Evolutionary conservation across 805 yeast genomes (phyloP), one percentile per base, ranked within the genome.

Genomic region (Starmerella kuoi): DNA sequence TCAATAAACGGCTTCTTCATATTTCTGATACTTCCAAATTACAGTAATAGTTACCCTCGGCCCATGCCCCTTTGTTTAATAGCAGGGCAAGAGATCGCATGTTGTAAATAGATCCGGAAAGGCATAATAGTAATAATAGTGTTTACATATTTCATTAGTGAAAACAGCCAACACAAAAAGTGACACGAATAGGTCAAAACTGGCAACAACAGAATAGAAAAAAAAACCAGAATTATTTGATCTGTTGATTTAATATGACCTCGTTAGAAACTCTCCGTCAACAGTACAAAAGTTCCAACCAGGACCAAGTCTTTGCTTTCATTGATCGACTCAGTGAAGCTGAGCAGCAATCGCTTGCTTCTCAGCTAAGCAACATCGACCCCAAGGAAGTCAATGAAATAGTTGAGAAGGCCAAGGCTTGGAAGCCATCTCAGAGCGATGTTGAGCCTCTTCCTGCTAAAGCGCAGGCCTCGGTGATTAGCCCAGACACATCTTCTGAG

Each of bases 271-370:
- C 26, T 6, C 26, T 52, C 14, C 39, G 41, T 7, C 41, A 42
- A 1, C 59, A 53, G 12, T 55, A 60, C 33, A 56, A 58, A 24
- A 48, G 45, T 2, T 64, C 62, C 12, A 62, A 61, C 48, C 70
- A 66, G 50, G 64, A 49, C 42, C 70, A 66, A 27, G 68, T 65
- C 7, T 64, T 63, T 49, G 50, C 53, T 31, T 63, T 61, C 45
- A 61, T 56, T 52, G 62, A 60, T 49, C 19, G 41, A 37, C 61
- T 66, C 23, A 31, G 48, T 23, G 54, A 35, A 5, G 44, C 41
- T 3, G 57, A 61, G 37, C 46, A 54, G 41, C 32, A 41, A 2
- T n/a, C 45, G 23, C 50, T 66, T 31, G 49, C 55, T 23, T 31
- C 40, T n/a, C 69, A 65, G 54, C 58, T 66, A 22, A 42, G 42